These are phyloP conservation scores for Astrothelium macrocarpum DNA, from an alignment of 495 filamentous ascomycete species.

Conservation along the genomic window DNA sequence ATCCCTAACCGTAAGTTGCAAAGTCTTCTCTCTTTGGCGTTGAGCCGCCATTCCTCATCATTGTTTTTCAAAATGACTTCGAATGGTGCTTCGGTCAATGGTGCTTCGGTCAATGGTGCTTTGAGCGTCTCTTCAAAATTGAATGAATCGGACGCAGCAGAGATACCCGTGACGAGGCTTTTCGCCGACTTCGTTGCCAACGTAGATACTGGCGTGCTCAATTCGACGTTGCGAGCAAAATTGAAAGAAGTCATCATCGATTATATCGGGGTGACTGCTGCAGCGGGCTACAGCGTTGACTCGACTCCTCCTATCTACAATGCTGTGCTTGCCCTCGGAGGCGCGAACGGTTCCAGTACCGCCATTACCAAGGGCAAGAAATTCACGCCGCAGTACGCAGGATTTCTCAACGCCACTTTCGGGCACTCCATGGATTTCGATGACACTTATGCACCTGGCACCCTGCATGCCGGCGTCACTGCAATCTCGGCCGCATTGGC, in stretches of 20 bases:
- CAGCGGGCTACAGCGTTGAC: conserved; percentile 16
- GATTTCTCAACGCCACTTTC: conserved; percentile 21
- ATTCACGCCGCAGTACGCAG: conserved; percentile 21
- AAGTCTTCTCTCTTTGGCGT: too few relatives aligned
- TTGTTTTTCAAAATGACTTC: neutral
- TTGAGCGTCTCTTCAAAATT: neutral
- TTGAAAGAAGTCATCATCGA: conserved; percentile 23
- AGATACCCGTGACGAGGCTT: conserved; percentile 16
- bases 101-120: neutral
- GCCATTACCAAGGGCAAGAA: conserved; percentile 16
- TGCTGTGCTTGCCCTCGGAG: conserved; percentile 19
- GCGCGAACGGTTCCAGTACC: conserved; percentile 12
- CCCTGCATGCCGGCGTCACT: conserved; percentile 22
- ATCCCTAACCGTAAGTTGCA: too few relatives aligned
- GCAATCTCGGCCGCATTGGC: conserved; percentile 20
- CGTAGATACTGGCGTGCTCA: conserved; percentile 9
- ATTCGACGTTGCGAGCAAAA: conserved; percentile 11
- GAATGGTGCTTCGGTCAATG: neutral
- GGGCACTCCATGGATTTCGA: conserved; percentile 23
- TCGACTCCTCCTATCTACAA: conserved; percentile 19
- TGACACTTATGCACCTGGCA: conserved; percentile 21
- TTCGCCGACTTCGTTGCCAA: conserved; percentile 18
- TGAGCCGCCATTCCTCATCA: neutral
- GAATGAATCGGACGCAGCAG: neutral
- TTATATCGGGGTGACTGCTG: conserved; percentile 19